A percentile compares a stretch with the other conserved stretches of the same genome.
phyloP scores from a whole-genome alignment of 805 yeast genomes.

The Ogataea henricii region DNA sequence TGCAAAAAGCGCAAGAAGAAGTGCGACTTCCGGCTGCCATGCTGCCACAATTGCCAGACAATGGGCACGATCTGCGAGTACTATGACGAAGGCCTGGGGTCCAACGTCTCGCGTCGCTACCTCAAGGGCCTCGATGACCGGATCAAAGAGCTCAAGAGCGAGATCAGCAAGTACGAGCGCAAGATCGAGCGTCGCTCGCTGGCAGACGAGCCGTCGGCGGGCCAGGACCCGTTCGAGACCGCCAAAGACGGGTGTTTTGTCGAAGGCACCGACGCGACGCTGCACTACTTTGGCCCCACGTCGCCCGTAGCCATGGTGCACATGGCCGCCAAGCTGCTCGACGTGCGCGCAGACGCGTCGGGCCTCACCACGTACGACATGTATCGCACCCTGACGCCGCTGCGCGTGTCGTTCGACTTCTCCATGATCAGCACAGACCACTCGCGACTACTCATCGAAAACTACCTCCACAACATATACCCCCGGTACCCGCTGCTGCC shows the following conservation, averaged over 20 bases:
- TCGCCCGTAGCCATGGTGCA: conserved; percentile 17
- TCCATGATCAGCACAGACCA: conserved; percentile 18
- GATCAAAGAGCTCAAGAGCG: conserved; percentile 17
- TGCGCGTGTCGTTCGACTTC: conserved; percentile 18
- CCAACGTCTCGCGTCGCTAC: conserved; percentile 17
- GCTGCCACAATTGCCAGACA: conserved; percentile 19
- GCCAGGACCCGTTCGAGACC: conserved; percentile 2
- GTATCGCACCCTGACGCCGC: conserved; percentile 8
- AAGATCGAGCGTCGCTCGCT: conserved; percentile 11
- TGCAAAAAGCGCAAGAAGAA: conserved; percentile 24
- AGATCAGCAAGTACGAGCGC: conserved; percentile 16
- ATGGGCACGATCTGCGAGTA: conserved; percentile 24
- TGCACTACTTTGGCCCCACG: conserved; percentile 24
- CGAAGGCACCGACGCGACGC: conserved; percentile 13
- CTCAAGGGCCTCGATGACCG: conserved; percentile 20
- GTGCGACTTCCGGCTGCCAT: conserved; percentile 24
- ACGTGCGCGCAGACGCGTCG: neutral
- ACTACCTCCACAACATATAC: conserved; percentile 21
- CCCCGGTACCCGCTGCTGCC: conserved; percentile 22
- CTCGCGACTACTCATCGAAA: conserved; percentile 18
- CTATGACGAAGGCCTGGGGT: conserved; percentile 24
- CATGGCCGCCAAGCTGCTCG: conserved; percentile 13
- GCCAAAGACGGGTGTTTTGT: conserved; percentile 19
- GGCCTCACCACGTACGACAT: neutral
- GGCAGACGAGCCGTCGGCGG: neutral